Base-by-base conservation (phyloP, 176 grass and related monocot species). In the Aegilops sharonensis region DNA sequence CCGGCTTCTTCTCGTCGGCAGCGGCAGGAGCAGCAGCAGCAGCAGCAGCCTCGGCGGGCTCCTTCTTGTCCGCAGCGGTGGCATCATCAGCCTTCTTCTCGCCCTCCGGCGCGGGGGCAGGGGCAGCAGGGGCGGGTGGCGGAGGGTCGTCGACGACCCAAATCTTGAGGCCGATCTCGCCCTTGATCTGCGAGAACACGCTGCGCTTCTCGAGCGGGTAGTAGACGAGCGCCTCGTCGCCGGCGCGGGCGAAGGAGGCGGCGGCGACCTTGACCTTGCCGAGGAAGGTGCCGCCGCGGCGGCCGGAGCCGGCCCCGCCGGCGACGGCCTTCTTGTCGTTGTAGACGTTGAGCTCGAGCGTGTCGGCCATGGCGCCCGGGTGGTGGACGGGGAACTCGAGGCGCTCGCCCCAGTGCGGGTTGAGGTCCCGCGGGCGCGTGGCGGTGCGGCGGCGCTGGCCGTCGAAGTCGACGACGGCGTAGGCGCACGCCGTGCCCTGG, bases 181-280 rank as follows among this genome's bases (percentile, higher is more conserved):
- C 97, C 86, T 96, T 99, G 69, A 99, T 92, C 86, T 99, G 97
- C 3, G 97, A 99, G 54, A 99, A 99, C 0, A 99, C 97, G 78
- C 94, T 94, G 83, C 97, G 85, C 91, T 96, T 99, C 90, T 99
- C 97, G 68, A 99, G 85, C 31, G 97, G 92, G 77, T 99, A 99
- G 85, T 96, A 99, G 34, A 99, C 86, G 79, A 99, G 88, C 70
- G 82, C 60, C 85, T 99, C 94, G 1, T 91, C 77, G 0, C 94
- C 94, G 2, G 81, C 92, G 77, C 91, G 87, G 1, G 91, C 78
- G 68, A 98, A 94, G 9, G 88, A 90, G 0, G 78, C 62, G 1
- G 92, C 89, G 4, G 94, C 79, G 7, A 99, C 91, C 83, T 94
- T 99, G 50, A 99, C 97, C 88, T 99, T 99, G 4, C 97, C 97